Base-by-base conservation (phyloP, 2,329 filamentous ascomycete species). In the Gaeumannomyces sp. region DNA sequence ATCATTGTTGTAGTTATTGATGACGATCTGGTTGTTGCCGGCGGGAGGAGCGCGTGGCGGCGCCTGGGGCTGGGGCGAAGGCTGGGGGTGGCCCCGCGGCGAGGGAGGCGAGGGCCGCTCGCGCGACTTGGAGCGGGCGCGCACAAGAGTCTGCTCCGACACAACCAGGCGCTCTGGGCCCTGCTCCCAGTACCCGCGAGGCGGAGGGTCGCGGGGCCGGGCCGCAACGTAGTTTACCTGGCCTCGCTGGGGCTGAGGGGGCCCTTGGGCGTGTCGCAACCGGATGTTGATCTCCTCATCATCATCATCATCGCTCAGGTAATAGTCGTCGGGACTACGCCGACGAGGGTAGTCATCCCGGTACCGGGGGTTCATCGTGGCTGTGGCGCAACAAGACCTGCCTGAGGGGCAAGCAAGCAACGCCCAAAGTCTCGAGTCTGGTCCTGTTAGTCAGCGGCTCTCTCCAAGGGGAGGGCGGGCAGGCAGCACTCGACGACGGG, bases 211-310 rank as follows among this genome's bases (percentile, higher is more conserved):
- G 1, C 75, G 76, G 53, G 76, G 73, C 53, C 68, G 68, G 19
- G 66, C 67, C 45, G 79, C 75, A 45, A 84, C 80, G 69, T 82
- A 84, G 65, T 81, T 77, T 13, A 80, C 75, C 11, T 63, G 62
- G 27, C 70, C 50, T 27, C 38, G 35, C n/a, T 22, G 61, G 25
- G 60, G 60, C 38, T 38, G 38, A 25, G 61, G 61, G 2, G 61
- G 11, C 11, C 61, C 27, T 33, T 53, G 53, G 29, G 59, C 31
- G 68, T 60, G 65, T 45, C 38, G 38, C 38, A 72, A 76, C 63
- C 76, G 76, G 66, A 84, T 73, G 59, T 75, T 81, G 68, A 86
- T 78, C 69, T 86, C 80, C 62, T 85, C 70, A 60, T 87, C 84
- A 35, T 85, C 84, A 35, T 85, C 83, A 45, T 86, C 82, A 68